Evolutionary conservation across 495 filamentous ascomycete genomes (phyloP).

Genomic region (Thermothielavioides terrestris): DNA sequence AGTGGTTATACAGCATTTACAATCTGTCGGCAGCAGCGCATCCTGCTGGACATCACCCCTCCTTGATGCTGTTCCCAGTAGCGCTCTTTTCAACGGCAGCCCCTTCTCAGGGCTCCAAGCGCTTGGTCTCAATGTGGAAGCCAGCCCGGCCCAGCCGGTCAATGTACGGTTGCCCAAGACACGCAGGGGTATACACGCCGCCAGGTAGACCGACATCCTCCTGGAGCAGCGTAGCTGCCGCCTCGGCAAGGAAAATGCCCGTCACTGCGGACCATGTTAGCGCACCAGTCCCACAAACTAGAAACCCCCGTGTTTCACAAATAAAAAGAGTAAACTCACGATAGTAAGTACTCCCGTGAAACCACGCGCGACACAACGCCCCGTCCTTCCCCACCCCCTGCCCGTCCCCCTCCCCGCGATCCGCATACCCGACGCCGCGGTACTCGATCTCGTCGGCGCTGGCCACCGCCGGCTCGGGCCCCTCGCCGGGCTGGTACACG

Average conservation of each 20-base stretch:
- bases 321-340: slow-evolving; percentile 30
- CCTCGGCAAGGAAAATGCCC: slow-evolving; percentile 57
- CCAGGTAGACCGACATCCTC: slow-evolving; percentile 54
- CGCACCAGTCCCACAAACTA: background rate
- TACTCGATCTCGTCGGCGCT: slow-evolving; percentile 54
- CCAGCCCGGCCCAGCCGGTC: slow-evolving; percentile 59
- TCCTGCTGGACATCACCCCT: background rate
- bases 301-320: no score
- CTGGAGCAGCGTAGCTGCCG: slow-evolving; percentile 60
- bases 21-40: background rate
- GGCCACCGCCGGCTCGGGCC: slow-evolving; percentile 50
- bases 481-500: slow-evolving; percentile 59
- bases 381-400: slow-evolving; percentile 28
- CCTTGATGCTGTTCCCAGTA: no score
- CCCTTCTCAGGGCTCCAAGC: slow-evolving; percentile 15
- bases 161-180: slow-evolving; percentile 65
- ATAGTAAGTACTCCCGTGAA: slow-evolving; percentile 55
- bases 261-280: slow-evolving; percentile 45
- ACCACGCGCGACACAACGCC: slow-evolving; percentile 52
- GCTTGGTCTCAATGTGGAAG: slow-evolving; percentile 51
- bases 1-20: background rate
- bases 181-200: slow-evolving; percentile 68
- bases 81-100: background rate
- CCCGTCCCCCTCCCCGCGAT: slow-evolving; percentile 32
- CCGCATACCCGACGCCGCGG: slow-evolving; percentile 56